Conservation (phyloP, 352 stramenopile genomes). For the Pythium guiyangense region DNA sequence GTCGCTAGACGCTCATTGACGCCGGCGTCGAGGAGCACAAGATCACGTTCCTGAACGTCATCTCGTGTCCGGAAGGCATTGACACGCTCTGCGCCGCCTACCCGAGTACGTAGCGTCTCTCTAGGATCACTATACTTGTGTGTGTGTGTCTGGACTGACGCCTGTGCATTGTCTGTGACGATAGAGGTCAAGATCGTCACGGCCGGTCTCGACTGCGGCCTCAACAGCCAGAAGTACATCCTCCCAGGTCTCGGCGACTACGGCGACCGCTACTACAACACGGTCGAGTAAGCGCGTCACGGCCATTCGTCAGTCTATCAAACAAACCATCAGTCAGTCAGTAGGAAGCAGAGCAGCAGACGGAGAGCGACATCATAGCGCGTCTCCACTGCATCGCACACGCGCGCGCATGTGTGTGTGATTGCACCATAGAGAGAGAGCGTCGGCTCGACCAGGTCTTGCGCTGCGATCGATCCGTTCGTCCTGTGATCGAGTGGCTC, state of each 20-base stretch:
- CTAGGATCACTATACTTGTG: background rate
- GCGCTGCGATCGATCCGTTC: no score
- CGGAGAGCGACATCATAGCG: no score
- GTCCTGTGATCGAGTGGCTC: no score
- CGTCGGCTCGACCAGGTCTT: no score
- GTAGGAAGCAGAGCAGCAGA: background rate
- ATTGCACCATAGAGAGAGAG: no score
- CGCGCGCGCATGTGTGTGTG: no score
- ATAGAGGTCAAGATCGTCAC: slow-evolving; percentile 78
- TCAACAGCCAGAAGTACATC: slow-evolving; percentile 96
- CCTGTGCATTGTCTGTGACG: background rate
- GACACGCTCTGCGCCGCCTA: slow-evolving; percentile 63
- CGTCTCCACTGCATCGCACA: no score
- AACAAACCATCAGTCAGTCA: background rate
- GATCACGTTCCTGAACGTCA: slow-evolving; percentile 95
- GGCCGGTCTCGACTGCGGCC: slow-evolving; percentile 67
- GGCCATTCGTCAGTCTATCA: background rate
- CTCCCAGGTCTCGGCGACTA: slow-evolving; percentile 96
- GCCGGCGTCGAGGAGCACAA: slow-evolving; percentile 81
- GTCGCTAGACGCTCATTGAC: slow-evolving; percentile 67
- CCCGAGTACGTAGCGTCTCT: slow-evolving; percentile 44
- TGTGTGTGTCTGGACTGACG: background rate
- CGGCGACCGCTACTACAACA: slow-evolving; percentile 92
- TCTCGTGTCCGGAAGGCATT: slow-evolving; percentile 91
- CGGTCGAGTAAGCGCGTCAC: slow-evolving; percentile 20